Evolutionary conservation across 2,329 filamentous ascomycete genomes (phyloP).

Genomic region (Fusarium succisae): DNA sequence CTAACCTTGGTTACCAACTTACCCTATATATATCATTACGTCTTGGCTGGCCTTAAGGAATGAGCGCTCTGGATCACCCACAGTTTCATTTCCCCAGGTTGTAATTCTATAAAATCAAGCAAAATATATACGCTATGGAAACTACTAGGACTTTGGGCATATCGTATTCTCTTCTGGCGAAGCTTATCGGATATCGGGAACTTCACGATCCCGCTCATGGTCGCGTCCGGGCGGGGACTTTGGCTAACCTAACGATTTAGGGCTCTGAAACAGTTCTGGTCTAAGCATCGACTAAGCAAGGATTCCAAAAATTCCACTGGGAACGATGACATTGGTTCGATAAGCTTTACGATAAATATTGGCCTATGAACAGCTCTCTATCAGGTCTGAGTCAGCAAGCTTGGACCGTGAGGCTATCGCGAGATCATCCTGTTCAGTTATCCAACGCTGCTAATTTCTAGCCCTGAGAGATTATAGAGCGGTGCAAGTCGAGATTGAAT

Average conservation of each 20-base stretch:
- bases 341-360: not conserved
- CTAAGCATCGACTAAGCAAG: not conserved
- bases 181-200: not conserved
- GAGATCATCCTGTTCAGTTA: not conserved
- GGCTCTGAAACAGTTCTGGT: too few species aligned
- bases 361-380: not conserved
- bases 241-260: fast-evolving
- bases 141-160: fast-evolving
- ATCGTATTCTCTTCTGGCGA: fast-evolving
- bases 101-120: fast-evolving
- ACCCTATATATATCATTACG: fast-evolving
- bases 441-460: fast-evolving
- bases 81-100: fast-evolving
- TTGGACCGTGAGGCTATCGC: not conserved
- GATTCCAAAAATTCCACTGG: not conserved
- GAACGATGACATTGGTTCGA: not conserved
- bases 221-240: not conserved
- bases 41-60: not conserved
- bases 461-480: fast-evolving
- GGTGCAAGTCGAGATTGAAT: fast-evolving
- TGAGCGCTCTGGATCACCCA: not conserved
- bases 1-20: fast-evolving
- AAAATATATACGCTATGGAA: fast-evolving
- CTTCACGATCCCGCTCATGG: not conserved
- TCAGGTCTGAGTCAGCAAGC: not conserved